Evolutionary conservation across 2,329 filamentous ascomycete species (phyloP).

Genomic region (Berkeleyomyces rouxiae): DNA sequence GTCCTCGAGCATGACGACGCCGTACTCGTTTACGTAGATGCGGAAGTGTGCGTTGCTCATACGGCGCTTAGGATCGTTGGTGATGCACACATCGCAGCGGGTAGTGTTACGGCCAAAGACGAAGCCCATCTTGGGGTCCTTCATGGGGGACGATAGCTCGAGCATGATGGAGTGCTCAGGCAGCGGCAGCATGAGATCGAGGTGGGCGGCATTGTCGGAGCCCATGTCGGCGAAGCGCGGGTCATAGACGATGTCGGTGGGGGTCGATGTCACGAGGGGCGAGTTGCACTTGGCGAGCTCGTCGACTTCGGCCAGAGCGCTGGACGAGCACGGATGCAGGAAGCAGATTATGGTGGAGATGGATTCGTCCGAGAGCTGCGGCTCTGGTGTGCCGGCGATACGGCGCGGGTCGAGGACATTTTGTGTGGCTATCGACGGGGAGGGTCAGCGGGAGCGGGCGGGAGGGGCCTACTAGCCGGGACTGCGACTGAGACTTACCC

Average conservation of each 20-base stretch:
- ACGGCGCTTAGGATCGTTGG: conserved; percentile 48
- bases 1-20: conserved; percentile 82
- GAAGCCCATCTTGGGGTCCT: conserved; percentile 56
- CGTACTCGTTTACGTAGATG: conserved; percentile 76
- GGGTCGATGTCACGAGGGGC: conserved; percentile 32
- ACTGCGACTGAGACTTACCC: neutral
- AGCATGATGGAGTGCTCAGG: conserved; percentile 55
- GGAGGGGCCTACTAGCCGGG: neutral
- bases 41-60: conserved; percentile 94
- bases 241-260: conserved; percentile 30
- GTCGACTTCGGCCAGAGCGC: conserved; percentile 54
- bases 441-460: neutral
- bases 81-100: conserved; percentile 56
- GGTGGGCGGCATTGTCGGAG: conserved; percentile 33
- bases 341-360: conserved; percentile 80
- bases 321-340: conserved; percentile 59
- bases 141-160: conserved; percentile 57
- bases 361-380: conserved; percentile 66
- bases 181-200: conserved; percentile 31
- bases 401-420: conserved; percentile 66
- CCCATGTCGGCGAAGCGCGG: conserved; percentile 31
- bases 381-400: conserved; percentile 51
- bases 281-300: conserved; percentile 31
- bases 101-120: conserved; percentile 63
- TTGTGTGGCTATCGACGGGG: conserved; percentile 45